Percentiles rank a stretch among this genome's conserved stretches.
phyloP scores from a whole-genome alignment of 208 protist genomes.

The Herpetomonas samuelpessoai region DNA sequence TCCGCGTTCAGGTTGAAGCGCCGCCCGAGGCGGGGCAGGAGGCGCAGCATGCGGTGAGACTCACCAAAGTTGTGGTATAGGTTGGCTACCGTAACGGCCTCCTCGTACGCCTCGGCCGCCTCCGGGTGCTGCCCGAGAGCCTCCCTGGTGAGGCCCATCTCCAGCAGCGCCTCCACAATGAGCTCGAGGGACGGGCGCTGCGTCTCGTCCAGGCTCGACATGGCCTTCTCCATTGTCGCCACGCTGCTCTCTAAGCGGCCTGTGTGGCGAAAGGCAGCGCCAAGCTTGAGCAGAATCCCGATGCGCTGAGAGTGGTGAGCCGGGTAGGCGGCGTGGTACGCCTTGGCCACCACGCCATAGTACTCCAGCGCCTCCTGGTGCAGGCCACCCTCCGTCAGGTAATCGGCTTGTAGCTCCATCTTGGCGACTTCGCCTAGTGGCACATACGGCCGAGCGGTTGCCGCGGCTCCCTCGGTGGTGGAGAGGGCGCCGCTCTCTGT shows the following conservation, averaged over 20 bases:
- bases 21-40: conserved; percentile 75
- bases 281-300: conserved; percentile 77
- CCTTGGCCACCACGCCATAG: conserved; percentile 87
- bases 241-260: conserved; percentile 60
- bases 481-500: not conserved
- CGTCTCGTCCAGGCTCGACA: conserved; percentile 65
- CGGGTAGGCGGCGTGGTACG: conserved; percentile 81
- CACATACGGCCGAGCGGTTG: conserved; percentile 48
- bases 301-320: conserved; percentile 60
- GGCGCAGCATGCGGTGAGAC: conserved; percentile 84
- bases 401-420: conserved; percentile 86
- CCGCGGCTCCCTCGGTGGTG: not conserved
- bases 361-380: conserved; percentile 86
- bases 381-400: conserved; percentile 75
- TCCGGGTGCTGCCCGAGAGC: conserved; percentile 28
- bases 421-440: conserved; percentile 82
- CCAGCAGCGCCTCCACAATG: conserved; percentile 77
- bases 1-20: conserved; percentile 86
- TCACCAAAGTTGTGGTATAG: conserved; percentile 76
- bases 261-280: conserved; percentile 78
- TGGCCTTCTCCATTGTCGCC: conserved; percentile 47
- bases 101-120: conserved; percentile 68
- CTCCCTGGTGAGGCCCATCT: conserved; percentile 75
- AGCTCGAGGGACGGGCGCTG: conserved; percentile 64
- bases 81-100: conserved; percentile 65